Evolutionary conservation across 305 asterid genomes (phyloP), one percentile per base, ranked within the genome.

Genomic region (Solanum aculeatissimum): DNA sequence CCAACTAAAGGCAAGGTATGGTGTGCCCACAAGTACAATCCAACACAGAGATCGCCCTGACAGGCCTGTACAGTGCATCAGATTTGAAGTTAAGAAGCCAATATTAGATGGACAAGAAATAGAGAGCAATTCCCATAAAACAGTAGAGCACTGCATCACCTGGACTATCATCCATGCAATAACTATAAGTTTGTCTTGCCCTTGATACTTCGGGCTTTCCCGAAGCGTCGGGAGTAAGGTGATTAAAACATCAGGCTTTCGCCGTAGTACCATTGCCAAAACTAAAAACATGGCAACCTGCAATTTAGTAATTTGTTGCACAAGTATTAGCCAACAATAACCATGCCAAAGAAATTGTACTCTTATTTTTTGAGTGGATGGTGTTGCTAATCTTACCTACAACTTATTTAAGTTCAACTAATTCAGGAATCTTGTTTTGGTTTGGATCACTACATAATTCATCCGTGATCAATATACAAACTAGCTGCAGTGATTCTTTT

Each of bases 281-380:
- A 87, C 95, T 38, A 93, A 23, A 82, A 95, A 95, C 45, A 93
- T 93, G 49, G 95, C 98, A 86, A 95, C 97, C 98, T 95, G 92
- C 80, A 79, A 82, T 27, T 68, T 68, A 83, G 85, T 43, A 68
- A 57, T 83, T 49, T 9, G 78, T 25, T 18, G 78, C 55, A 18
- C 62, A 65, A 38, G 45, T 60, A 75, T 75, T 65, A 84, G 45
- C 65, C 11, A 27, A 47, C 60, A 8, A 25, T 12, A 74, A 47
- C 19, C 19, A 47, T 45, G 81, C 23, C 23, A 16, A 47, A 74
- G 60, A 25, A 74, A 74, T 27, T 74, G 42, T 23, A 74, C 42
- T 74, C 40, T 9, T 15, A 23, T 47, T 15, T 74, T 74, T 42
- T 74, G 21, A 47, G 81, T 9, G 81, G 12, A 25, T 47, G 21